Percentiles rank a stretch among this genome's conserved stretches.
phyloP scores from a whole-genome alignment of 2,329 filamentous ascomycete genomes.

The Akanthomyces uredinophilus region DNA sequence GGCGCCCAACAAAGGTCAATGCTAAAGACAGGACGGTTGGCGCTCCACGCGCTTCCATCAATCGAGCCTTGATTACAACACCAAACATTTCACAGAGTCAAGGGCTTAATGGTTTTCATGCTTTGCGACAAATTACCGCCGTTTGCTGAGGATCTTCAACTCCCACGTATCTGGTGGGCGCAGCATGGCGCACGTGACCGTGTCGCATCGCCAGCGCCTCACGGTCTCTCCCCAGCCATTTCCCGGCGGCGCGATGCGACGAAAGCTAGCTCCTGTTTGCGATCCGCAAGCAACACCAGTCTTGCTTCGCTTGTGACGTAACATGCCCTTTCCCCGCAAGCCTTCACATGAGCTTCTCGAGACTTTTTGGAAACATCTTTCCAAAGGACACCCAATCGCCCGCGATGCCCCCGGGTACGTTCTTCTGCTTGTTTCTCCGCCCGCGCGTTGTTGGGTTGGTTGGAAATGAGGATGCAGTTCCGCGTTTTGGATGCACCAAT shows the following conservation, averaged over 20 bases:
- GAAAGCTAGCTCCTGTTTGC: background rate
- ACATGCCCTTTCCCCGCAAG: background rate
- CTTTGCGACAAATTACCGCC: too few species aligned
- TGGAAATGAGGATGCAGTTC: background rate
- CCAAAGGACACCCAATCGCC: background rate
- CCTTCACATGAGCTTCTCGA: constrained; percentile 10
- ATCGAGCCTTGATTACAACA: too few species aligned
- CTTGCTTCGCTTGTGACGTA: background rate
- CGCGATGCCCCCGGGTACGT: constrained; percentile 14
- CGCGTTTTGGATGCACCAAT: background rate
- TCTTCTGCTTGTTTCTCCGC: background rate
- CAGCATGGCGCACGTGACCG: background rate
- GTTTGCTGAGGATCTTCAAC: too few species aligned
- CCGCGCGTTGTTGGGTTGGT: background rate
- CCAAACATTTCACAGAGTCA: too few species aligned
- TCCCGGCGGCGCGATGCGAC: background rate
- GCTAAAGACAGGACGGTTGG: background rate
- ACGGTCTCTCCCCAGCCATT: background rate
- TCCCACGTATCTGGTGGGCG: too few species aligned
- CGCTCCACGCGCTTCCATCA: background rate
- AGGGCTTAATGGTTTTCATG: too few species aligned
- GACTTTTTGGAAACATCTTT: constrained; percentile 7
- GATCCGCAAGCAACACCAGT: background rate
- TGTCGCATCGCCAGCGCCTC: background rate
- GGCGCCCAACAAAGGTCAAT: background rate